Base-by-base conservation (phyloP, 2,329 filamentous ascomycete genomes). In the Knufia fluminis region DNA sequence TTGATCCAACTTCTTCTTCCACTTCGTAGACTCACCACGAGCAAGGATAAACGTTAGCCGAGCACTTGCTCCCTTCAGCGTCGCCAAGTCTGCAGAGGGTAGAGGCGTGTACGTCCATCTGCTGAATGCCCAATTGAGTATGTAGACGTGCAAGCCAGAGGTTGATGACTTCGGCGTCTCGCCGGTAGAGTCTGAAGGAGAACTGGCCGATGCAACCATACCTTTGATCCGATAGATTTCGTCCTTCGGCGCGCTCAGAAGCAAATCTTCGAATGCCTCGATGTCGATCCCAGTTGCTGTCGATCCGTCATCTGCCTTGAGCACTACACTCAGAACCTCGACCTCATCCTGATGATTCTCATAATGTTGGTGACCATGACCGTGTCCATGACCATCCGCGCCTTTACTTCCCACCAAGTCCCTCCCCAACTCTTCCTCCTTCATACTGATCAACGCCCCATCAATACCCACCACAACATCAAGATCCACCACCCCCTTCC, bases 51-150 rank as follows among this genome's bases (percentile, higher is more conserved):
- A 61, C 0, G 72, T 74, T 50, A 75, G 39, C 57, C 32, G 68
- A 58, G 19, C 69, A 63, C 19, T 69, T 56, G 22, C 64, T 38
- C 51, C 56, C 39, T 57, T 61, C 32, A 57, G 48, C 3, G 61
- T 55, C 22, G 65, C 63, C 2, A 62, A 60, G 1, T 57, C 59
- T 46, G 64, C 59, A 1, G 61, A 59, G 22, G 64, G 61, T 16
- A 82, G 69, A 4, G 78, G 74, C 1, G 89, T 94, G 62, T 91
- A 95, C 0, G 82, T 94, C 91, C 92, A 98, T 24, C 92, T 78
- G 0, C 89, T 89, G 68, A 98, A 98, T 0, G 92, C 92, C 92
- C 92, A 98, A 66, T 98, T 98, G 52, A 98, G 76, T 39, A 98
- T 95, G 63, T 92, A 96, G 49, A 86, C 75, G 14, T 67, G 66